Base-by-base conservation (phyloP, 2,329 filamentous ascomycete species). In the Exophiala bonariae region DNA sequence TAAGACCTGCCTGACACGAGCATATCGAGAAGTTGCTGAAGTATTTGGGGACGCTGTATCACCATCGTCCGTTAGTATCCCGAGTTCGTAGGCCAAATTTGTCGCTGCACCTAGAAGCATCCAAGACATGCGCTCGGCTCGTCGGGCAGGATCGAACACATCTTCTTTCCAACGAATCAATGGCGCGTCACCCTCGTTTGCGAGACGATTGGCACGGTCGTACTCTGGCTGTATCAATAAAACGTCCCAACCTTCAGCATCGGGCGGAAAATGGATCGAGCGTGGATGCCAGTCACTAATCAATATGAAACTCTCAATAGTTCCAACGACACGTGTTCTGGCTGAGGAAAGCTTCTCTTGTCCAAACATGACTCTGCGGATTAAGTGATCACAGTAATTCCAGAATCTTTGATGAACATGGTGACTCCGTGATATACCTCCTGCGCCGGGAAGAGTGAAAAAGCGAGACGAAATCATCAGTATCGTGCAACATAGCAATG, bases 221-320 rank as follows among this genome's bases (percentile, higher is more conserved):
- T 40, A 17, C 5, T 46, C 22, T n/a, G 9, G 34, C 42, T 57
- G 72, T 26, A 33, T 26, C 22, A 18, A 28, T 4, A n/a, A 16
- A 10, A 19, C 17, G 51, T 81, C 77, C 76, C 76, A 79, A 1
- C 77, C 77, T 54, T 80, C 76, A 4, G 67, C 71, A 30, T 73
- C 73, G 0, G 76, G 77, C 0, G 76, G 76, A 19, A 79, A 75
- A 52, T 80, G 75, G 1, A 80, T 62, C 3, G 76, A 74, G 14
- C 76, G 70, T 2, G 78, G 76, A 52, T 79, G 76, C 78, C 78
- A 81, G 58, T 80, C 77, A 0, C 74, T 76, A n/a, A 80, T 69
- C 1, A 80, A 59, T 2, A 80, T 54, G 0, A 81, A 64, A 0
- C 75, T 76, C 52, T 80, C 75, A 3, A 80, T 77, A 0, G 75